phyloP scores from a whole-genome alignment of 345 rosid species.

The Eutrema japonicum region DNA sequence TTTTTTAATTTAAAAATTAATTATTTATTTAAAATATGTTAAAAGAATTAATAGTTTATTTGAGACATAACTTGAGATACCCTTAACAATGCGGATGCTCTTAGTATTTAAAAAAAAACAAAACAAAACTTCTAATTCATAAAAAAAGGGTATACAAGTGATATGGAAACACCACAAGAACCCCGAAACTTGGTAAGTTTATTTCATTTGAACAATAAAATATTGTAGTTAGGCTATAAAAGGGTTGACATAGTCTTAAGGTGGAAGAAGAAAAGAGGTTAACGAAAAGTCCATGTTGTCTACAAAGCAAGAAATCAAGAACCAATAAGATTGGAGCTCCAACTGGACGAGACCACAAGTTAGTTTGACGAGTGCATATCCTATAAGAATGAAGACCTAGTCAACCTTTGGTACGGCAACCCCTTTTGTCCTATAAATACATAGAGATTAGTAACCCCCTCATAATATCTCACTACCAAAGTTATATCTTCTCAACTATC shows the following conservation, averaged over 20 bases:
- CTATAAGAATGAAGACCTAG: conserved; percentile 16
- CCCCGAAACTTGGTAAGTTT: background rate
- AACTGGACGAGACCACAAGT: background rate
- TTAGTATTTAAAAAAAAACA: background rate
- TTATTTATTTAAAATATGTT: no score
- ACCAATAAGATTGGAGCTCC: background rate
- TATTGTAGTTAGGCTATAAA: background rate
- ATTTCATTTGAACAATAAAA: background rate
- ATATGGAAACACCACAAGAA: background rate
- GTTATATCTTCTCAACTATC: conserved; percentile 4
- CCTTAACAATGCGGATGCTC: no score
- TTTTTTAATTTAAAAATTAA: no score
- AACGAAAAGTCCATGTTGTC: conserved; percentile 11
- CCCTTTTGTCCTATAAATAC: conserved; percentile 29
- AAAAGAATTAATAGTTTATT: no score
- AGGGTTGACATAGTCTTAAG: conserved; percentile 34
- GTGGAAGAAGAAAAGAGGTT: background rate
- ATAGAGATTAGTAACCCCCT: background rate
- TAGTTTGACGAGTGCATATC: conserved; percentile 10
- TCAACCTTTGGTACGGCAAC: conserved; percentile 2
- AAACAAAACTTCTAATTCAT: background rate
- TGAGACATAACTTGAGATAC: no score
- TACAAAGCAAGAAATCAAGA: background rate
- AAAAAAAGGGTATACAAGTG: background rate
- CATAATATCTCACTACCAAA: background rate